Evolutionary conservation across 352 stramenopile genomes (phyloP).

Genomic region (Globisporangium canariense): DNA sequence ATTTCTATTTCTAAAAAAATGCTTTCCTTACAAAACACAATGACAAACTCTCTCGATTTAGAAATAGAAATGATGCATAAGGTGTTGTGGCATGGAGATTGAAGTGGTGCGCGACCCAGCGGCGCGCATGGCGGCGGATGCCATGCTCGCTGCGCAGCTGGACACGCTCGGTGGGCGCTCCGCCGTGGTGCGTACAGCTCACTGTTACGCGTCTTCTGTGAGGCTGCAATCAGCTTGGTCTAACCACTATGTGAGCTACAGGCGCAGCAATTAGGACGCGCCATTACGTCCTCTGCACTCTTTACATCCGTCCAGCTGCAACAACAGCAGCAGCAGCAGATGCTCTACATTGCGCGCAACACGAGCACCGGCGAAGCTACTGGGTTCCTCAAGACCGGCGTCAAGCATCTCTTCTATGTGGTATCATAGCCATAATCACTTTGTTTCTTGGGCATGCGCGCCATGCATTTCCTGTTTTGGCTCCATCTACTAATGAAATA

Average conservation of each 20-base stretch:
- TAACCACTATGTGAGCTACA: conserved; percentile 15
- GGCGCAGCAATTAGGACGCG: conserved; percentile 55
- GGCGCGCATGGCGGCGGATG: conserved; percentile 19
- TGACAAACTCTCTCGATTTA: neutral
- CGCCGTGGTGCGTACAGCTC: conserved; percentile 27
- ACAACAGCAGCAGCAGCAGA: conserved; percentile 29
- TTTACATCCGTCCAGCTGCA: conserved; percentile 21
- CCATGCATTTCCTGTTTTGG: too few species aligned
- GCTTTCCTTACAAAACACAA: neutral
- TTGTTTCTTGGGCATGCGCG: too few species aligned
- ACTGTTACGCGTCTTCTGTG: too few species aligned
- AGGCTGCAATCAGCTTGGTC: neutral
- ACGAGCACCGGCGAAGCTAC: conserved; percentile 17
- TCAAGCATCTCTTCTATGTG: conserved; percentile 79
- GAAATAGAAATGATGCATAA: neutral
- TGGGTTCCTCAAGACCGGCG: conserved; percentile 61
- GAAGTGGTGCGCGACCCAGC: conserved; percentile 24
- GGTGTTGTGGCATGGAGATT: conserved; percentile 10
- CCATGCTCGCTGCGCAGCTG: conserved; percentile 23
- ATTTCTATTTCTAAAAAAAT: conserved; percentile 13
- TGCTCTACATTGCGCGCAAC: conserved; percentile 34
- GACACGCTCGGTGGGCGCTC: conserved; percentile 46
- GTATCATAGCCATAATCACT: conserved; percentile 18
- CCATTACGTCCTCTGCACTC: conserved; percentile 54
- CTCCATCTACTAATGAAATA: too few species aligned